Evolutionary conservation across 176 grass and related monocot species (phyloP), one percentile per base, ranked within the genome.

Genomic region (Calamus simplicifolius): DNA sequence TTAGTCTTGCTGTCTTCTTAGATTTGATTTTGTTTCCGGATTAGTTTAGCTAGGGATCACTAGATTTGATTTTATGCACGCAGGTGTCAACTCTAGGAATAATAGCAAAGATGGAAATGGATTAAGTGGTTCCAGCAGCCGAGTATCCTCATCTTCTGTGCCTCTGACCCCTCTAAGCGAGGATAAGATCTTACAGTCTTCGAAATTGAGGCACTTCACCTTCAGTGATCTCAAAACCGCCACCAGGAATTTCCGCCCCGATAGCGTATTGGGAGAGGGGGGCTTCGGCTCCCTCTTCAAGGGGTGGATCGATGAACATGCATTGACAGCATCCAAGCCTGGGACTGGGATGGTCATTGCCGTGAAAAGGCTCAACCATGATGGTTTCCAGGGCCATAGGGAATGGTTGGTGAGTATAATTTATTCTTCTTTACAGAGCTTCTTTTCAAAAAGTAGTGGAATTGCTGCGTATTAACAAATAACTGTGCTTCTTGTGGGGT

Each of bases 201-300:
- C 77, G 49, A 95, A 88, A 71, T 69, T 95, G 64, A 81, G 81
- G 71, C 61, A 66, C 64, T 95, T 88, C 55, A 70, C 29, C 54
- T 88, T 88, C 59, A 76, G 2, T 51, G 66, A 95, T 50, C 79
- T 95, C 26, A 88, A 70, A 78, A n/a, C 64, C 48, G 84, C 89
- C 68, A 95, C 89, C 59, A 85, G 89, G 56, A 88, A 95, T 68
- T 95, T 95, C 59, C 84, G 89, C 14, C 84, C 84, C 18, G 84
- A 95, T 61, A 95, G 81, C 67, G 81, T 95, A 12, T 70, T 95
- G 4, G 89, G 89, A 1, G 84, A 77, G 77, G 89, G 89, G 25
- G 89, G 89, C 26, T 95, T 95, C 55, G 84, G 89, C 56, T 95
- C 81, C 23, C 84, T 95, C 51, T 95, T 85, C 71, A 95, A 95